Percentiles rank a stretch among this genome's conserved stretches.
Conservation (phyloP, 306 rosid genomes). For the Dryas alaskensis region DNA sequence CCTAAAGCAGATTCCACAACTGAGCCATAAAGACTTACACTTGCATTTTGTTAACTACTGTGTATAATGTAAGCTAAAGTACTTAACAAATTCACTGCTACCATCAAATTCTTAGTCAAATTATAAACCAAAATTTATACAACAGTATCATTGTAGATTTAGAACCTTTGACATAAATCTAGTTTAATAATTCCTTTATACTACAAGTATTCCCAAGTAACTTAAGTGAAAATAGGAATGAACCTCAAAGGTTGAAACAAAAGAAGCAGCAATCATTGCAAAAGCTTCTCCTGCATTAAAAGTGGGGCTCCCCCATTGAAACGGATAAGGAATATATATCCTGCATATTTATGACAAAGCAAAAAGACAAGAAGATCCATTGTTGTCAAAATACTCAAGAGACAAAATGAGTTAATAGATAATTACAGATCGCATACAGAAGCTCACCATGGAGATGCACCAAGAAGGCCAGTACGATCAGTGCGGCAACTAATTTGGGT, state of each 20-base stretch:
- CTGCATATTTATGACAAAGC: slow-evolving; percentile 34
- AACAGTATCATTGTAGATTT: not conserved
- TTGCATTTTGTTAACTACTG: not conserved
- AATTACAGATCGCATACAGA: not conserved
- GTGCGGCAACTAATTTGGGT: slow-evolving; percentile 79
- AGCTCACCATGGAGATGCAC: slow-evolving; percentile 55
- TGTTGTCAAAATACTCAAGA: not conserved
- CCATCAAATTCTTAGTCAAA: not conserved
- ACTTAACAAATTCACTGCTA: not conserved
- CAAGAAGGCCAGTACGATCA: slow-evolving; percentile 69
- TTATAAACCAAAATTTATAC: not conserved
- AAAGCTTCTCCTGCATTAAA: slow-evolving; percentile 72
- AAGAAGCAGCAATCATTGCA: slow-evolving; percentile 75
- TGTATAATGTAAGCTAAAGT: not conserved
- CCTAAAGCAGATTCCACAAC: not conserved
- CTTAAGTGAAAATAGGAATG: not conserved
- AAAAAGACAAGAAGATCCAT: not conserved
- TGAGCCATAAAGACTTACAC: not conserved
- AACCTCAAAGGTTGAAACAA: slow-evolving; percentile 83
- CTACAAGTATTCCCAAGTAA: not conserved
- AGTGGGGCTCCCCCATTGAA: slow-evolving; percentile 90
- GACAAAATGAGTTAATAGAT: not conserved
- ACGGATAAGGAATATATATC: slow-evolving; percentile 73
- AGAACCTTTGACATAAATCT: not conserved
- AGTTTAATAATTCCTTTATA: not conserved